These are phyloP conservation scores for Rubroshorea leprosula DNA, from an alignment of 345 rosid species.

Conservation along the genomic window DNA sequence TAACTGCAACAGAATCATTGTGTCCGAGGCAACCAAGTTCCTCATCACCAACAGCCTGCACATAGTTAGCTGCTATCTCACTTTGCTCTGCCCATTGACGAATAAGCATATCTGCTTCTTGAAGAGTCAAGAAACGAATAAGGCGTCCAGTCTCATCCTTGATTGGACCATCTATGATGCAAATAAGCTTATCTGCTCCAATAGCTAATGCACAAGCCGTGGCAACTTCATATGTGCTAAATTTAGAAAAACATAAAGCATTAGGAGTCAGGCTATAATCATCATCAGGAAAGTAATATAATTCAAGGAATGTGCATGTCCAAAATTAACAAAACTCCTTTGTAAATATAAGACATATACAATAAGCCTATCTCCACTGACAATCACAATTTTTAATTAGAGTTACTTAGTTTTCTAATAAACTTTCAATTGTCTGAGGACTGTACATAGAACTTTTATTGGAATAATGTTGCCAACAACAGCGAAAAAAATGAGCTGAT, in stretches of 20 bases:
- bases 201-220: constrained; percentile 96
- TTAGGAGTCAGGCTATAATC: neutral
- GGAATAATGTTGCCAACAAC: too few relatives aligned
- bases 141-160: constrained; percentile 76
- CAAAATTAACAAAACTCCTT: neutral
- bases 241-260: constrained; percentile 18
- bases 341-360: neutral
- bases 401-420: too few relatives aligned
- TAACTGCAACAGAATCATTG: constrained; percentile 40
- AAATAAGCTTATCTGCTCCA: constrained; percentile 93
- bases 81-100: constrained; percentile 83
- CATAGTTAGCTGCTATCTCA: constrained; percentile 85
- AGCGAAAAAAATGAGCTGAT: too few relatives aligned
- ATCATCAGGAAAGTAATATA: neutral
- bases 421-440: too few relatives aligned
- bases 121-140: constrained; percentile 78
- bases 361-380: neutral
- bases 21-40: constrained; percentile 30
- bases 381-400: too few relatives aligned
- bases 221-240: constrained; percentile 97
- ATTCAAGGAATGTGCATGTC: neutral
- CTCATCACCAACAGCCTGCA: constrained; percentile 69
- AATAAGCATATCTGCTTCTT: constrained; percentile 83
- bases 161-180: constrained; percentile 88
- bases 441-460: too few relatives aligned